Evolutionary conservation across 2,329 filamentous ascomycete genomes (phyloP).

Genomic region (Colletotrichum tabaci): DNA sequence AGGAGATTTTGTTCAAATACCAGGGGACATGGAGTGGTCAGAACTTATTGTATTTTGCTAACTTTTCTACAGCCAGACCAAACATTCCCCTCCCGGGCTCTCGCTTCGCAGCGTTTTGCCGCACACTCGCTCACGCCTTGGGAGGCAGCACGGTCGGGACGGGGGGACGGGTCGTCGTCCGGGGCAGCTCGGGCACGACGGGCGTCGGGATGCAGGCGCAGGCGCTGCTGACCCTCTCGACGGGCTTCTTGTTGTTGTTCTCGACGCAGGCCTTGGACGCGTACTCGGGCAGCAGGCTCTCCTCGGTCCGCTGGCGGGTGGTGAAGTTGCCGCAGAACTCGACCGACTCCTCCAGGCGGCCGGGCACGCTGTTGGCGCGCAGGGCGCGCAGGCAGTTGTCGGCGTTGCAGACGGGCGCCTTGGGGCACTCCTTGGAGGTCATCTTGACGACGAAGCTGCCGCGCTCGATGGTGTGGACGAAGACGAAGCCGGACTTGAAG

Average conservation of each 20-base stretch:
- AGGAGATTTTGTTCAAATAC: no score
- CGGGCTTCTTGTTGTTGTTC: constrained; percentile 26
- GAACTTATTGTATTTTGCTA: neutral
- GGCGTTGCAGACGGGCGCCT: constrained; percentile 42
- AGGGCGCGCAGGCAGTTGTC: constrained; percentile 45
- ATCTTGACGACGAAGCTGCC: constrained; percentile 45
- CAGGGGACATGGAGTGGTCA: no score
- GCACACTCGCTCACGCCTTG: neutral
- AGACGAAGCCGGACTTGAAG: constrained; percentile 45
- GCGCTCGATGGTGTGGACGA: constrained; percentile 46
- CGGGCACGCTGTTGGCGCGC: constrained; percentile 40
- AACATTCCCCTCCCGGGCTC: no score
- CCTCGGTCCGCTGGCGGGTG: constrained; percentile 30
- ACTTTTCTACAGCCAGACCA: neutral
- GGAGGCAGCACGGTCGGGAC: constrained; percentile 45
- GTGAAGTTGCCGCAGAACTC: constrained; percentile 45
- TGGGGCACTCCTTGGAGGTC: constrained; percentile 43
- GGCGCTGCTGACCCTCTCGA: constrained; percentile 44
- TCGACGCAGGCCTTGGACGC: constrained; percentile 41
- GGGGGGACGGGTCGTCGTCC: constrained; percentile 45
- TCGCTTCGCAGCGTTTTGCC: neutral
- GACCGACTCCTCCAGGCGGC: constrained; percentile 43
- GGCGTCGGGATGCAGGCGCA: constrained; percentile 45
- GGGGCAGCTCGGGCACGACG: constrained; percentile 46
- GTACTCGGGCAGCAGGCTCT: constrained; percentile 40